phyloP scores from a whole-genome alignment of 495 filamentous ascomycete genomes.

The Talaromyces wortmannii region DNA sequence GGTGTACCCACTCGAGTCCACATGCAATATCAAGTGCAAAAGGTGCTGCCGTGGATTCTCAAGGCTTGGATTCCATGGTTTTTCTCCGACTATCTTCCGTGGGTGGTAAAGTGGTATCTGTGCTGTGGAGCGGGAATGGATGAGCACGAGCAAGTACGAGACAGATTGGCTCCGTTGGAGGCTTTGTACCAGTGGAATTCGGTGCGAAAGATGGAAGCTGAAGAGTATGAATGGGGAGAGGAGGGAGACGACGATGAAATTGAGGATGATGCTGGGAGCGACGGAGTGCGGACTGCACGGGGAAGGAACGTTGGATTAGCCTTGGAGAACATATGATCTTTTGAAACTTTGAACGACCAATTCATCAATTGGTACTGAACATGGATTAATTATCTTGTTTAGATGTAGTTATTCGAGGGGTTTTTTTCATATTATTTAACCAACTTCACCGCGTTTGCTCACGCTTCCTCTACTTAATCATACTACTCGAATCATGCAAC shows the following conservation, averaged over 20 bases:
- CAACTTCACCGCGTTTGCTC: no score
- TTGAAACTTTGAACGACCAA: no score
- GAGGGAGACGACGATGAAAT: not conserved
- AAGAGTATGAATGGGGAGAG: not conserved
- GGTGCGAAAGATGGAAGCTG: not conserved
- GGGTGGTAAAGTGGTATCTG: constrained; percentile 2
- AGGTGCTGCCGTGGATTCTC: constrained; percentile 18
- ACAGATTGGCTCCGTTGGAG: not conserved
- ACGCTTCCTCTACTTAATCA: no score
- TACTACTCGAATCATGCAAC: no score
- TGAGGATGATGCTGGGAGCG: not conserved
- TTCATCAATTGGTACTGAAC: no score
- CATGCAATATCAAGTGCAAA: constrained; percentile 22
- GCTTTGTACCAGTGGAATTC: constrained; percentile 7
- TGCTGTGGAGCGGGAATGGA: constrained; percentile 1
- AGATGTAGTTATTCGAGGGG: no score
- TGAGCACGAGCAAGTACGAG: not conserved
- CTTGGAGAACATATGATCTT: no score
- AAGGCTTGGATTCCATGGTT: constrained; percentile 6
- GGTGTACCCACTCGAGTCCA: constrained; percentile 25
- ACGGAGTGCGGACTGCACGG: not conserved
- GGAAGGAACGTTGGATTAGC: no score
- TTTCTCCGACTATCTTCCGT: not conserved
- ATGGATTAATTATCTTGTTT: no score
- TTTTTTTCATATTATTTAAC: no score